Conservation (phyloP, 2,329 filamentous ascomycete species). For the Colletotrichum cordylinicola region DNA sequence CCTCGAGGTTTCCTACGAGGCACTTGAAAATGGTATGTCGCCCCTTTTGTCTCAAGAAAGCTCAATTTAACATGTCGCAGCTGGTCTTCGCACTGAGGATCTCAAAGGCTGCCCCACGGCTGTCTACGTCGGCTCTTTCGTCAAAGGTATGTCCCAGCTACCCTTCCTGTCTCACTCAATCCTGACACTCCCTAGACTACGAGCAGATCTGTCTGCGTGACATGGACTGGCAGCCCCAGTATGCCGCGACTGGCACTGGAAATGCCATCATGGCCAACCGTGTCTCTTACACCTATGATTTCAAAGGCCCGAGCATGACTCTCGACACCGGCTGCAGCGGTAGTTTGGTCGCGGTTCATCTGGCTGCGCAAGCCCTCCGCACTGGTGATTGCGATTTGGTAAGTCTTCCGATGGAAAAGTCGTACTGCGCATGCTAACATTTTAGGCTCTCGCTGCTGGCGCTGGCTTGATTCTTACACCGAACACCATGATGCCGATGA, state of each 20-base stretch:
- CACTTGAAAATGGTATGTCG: slow-evolving; percentile 52
- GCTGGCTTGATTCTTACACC: slow-evolving; percentile 60
- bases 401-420: neutral
- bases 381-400: slow-evolving; percentile 48
- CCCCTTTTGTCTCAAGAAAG: neutral
- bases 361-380: slow-evolving; percentile 55
- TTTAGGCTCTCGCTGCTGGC: slow-evolving; percentile 53
- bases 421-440: slow-evolving; percentile 20
- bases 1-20: slow-evolving; percentile 56
- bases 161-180: neutral
- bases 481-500: slow-evolving; percentile 62
- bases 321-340: slow-evolving; percentile 66
- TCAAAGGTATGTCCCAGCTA: slow-evolving; percentile 43
- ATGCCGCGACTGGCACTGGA: slow-evolving; percentile 59
- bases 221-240: slow-evolving; percentile 53
- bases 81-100: slow-evolving; percentile 48
- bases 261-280: slow-evolving; percentile 61
- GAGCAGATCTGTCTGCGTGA: slow-evolving; percentile 56
- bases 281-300: slow-evolving; percentile 60
- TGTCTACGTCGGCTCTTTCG: slow-evolving; percentile 57
- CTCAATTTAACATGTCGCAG: slow-evolving; percentile 27
- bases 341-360: slow-evolving; percentile 58
- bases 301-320: slow-evolving; percentile 61
- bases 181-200: slow-evolving; percentile 44
- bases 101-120: slow-evolving; percentile 49